These are phyloP conservation scores for Abelmoschus esculentus DNA, from an alignment of 345 rosid genomes.

Conservation along the genomic window DNA sequence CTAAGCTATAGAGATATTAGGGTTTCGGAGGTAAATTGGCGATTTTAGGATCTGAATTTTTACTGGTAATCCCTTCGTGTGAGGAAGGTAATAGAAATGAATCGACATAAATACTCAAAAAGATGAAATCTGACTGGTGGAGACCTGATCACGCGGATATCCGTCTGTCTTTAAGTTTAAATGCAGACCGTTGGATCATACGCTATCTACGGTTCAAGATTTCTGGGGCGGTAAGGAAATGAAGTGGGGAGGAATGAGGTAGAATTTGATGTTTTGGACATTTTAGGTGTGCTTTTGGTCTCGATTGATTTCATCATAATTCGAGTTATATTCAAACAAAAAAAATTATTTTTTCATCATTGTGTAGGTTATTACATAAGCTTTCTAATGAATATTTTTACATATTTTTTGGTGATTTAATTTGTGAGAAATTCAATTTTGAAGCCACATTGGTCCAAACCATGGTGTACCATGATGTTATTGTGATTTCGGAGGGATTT, in stretches of 20 bases:
- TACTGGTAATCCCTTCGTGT: conserved; percentile 9
- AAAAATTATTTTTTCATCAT: conserved; percentile 15
- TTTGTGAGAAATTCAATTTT: conserved; percentile 21
- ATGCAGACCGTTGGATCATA: conserved; percentile 49
- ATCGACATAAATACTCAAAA: conserved; percentile 51
- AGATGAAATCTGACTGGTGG: conserved; percentile 46
- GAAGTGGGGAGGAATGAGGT: conserved; percentile 1
- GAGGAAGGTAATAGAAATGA: conserved; percentile 13
- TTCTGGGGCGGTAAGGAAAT: neutral
- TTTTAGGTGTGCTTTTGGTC: conserved; percentile 69
- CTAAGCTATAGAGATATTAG: neutral
- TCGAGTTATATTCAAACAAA: conserved; percentile 1
- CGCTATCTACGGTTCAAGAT: conserved; percentile 40
- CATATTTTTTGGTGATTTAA: neutral
- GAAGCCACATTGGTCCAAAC: conserved; percentile 48
- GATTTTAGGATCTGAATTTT: too few relatives aligned
- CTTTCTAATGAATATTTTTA: conserved; percentile 28
- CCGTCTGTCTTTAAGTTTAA: conserved; percentile 31
- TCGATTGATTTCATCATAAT: conserved; percentile 27
- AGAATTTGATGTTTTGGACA: conserved; percentile 11
- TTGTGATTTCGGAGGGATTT: neutral
- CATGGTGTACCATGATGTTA: conserved; percentile 48
- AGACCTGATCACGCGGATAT: conserved; percentile 43
- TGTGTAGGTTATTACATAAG: conserved; percentile 34
- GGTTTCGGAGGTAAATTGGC: neutral